Evolutionary conservation across 2,329 filamentous ascomycete genomes (phyloP).

Genomic region (Coniochaeta sp.): DNA sequence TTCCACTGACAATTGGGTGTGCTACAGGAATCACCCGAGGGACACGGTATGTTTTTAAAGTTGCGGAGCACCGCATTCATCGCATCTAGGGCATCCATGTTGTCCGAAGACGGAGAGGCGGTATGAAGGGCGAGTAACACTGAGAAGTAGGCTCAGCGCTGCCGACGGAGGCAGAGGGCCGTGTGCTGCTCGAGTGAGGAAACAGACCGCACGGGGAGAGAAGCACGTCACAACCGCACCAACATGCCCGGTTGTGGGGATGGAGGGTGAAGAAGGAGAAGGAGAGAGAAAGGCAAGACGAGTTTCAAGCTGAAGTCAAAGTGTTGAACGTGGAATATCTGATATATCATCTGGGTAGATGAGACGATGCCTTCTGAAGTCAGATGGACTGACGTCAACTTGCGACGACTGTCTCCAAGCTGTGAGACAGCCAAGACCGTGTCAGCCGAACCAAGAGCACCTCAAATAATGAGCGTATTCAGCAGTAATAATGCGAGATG

Average conservation of each 20-base stretch:
- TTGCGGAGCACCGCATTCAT: conserved; percentile 19
- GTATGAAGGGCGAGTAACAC: neutral
- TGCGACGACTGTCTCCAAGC: neutral
- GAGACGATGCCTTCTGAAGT: neutral
- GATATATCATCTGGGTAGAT: neutral
- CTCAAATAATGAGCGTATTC: neutral
- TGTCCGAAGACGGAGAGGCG: neutral
- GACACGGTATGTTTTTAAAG: conserved; percentile 18
- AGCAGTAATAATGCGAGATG: neutral
- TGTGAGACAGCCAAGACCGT: neutral
- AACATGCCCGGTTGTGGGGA: neutral
- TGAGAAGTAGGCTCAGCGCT: neutral
- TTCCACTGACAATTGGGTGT: conserved; percentile 12
- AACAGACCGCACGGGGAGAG: neutral
- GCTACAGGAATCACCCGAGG: conserved; percentile 14
- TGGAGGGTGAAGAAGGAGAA: neutral
- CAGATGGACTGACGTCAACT: neutral
- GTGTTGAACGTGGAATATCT: neutral
- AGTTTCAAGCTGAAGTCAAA: neutral
- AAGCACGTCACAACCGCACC: neutral
- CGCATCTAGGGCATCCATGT: neutral
- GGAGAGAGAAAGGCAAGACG: neutral
- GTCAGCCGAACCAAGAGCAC: neutral
- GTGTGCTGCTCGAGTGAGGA: neutral
- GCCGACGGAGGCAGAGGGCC: neutral